Base-by-base conservation (phyloP, 495 filamentous ascomycete species). In the Hypoxylon cercidicola region DNA sequence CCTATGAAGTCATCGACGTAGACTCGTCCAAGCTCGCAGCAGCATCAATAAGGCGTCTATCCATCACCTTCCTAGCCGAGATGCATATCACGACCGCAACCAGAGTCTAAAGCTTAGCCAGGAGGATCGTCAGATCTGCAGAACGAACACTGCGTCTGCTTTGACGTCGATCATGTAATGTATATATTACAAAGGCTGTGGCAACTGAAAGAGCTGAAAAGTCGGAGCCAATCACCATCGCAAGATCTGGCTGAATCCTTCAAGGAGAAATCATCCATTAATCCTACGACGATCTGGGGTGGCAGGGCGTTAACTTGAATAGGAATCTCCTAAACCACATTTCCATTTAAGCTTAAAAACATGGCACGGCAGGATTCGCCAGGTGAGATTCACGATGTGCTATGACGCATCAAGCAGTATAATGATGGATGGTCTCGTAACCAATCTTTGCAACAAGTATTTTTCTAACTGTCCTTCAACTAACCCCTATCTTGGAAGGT, bases 341-440 rank as follows among this genome's bases (percentile, higher is more conserved):
- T 15, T 16, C 15, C 15, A 4, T 41, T 41, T 41, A 41, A 41
- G 39, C 39, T 41, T 41, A 41, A 41, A 28, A 41, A 41, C 3
- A 41, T 15, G 39, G 13, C n/a, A 6, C 5, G 1, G 15, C 3
- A 41, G 5, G 5, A 6, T 16, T 41, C 15, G 2, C 5, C n/a
- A 15, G 39, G 13, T 6, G 8, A 2, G n/a, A 15, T 15, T 16
- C n/a, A 41, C 2, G n/a, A 16, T 1, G n/a, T 16, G 39, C 3
- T 41, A 41, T 41, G 39, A 41, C 39, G 39, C 15, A 41, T 41
- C 16, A 13, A 41, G 15, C n/a, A 41, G 25, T 16, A 41, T 15
- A 15, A n/a, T 15, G n/a, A 41, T 41, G 39, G 15, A 41, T 15
- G 39, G 39, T 15, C 12, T n/a, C 13, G 39, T 41, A 16, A 41